phyloP scores from a whole-genome alignment of 768 basidiomycete species.

The Tylopilus subfusipes region DNA sequence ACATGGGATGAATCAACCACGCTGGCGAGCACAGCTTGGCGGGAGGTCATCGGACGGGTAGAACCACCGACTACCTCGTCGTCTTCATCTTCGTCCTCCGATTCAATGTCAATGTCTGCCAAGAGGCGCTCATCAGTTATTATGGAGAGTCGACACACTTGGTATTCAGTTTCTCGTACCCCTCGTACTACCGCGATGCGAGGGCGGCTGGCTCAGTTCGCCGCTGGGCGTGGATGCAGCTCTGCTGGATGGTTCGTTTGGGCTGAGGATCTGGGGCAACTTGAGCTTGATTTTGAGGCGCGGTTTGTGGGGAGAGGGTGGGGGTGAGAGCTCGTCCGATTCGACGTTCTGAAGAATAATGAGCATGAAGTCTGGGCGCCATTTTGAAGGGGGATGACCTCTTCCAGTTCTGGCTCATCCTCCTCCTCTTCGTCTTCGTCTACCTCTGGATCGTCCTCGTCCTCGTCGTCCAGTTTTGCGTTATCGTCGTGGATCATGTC shows the following conservation, averaged over 20 bases:
- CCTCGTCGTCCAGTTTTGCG: slow-evolving; percentile 35
- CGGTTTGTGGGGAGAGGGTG: slow-evolving; percentile 35
- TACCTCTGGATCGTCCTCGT: slow-evolving; percentile 30
- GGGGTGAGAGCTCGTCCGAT: slow-evolving; percentile 33
- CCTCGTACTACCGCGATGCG: slow-evolving; percentile 25
- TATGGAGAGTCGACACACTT: not conserved
- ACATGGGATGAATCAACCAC: slow-evolving; percentile 69
- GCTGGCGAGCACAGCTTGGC: slow-evolving; percentile 70
- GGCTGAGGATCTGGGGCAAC: slow-evolving; percentile 39
- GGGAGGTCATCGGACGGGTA: slow-evolving; percentile 46
- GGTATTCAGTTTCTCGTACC: slow-evolving; percentile 6
- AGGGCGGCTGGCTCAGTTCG: slow-evolving; percentile 23
- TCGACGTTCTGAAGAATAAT: slow-evolving; percentile 28
- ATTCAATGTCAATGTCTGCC: slow-evolving; percentile 40
- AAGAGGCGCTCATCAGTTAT: not conserved
- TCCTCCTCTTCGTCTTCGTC: slow-evolving; percentile 35
- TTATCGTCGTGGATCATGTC: slow-evolving; percentile 35
- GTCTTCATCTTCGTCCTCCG: slow-evolving; percentile 37
- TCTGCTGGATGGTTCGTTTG: slow-evolving; percentile 31
- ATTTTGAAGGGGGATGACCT: not conserved
- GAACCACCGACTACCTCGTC: slow-evolving; percentile 38
- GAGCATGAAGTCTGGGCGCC: not conserved
- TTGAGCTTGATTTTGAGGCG: slow-evolving; percentile 63
- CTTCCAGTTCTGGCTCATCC: slow-evolving; percentile 13
- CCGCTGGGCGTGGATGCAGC: slow-evolving; percentile 24